Conservation (phyloP, 1,139 yeast species). For the Scheffersomyces lignicola region DNA sequence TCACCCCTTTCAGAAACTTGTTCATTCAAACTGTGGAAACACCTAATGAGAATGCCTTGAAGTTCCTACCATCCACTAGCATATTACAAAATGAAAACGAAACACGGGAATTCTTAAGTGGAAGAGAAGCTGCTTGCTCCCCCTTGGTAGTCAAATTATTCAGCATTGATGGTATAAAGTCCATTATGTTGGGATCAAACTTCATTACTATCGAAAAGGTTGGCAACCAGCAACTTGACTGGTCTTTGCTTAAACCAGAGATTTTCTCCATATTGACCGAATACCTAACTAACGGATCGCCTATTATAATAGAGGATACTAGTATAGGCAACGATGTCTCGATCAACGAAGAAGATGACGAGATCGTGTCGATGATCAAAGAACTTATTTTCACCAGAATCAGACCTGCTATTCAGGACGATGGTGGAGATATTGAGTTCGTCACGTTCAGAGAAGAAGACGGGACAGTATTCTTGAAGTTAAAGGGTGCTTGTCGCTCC, state of each 20-base stretch:
- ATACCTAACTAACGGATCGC: conserved; percentile 74
- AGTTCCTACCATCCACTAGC: conserved; percentile 46
- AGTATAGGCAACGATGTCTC: conserved; percentile 32
- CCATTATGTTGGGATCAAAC: conserved; percentile 55
- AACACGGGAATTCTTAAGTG: conserved; percentile 54
- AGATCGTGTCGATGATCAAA: conserved; percentile 85
- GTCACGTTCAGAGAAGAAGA: conserved; percentile 60
- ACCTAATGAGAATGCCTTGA: conserved; percentile 49
- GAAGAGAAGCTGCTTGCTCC: conserved; percentile 56
- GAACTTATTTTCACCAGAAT: conserved; percentile 92
- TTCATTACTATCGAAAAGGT: conserved; percentile 85
- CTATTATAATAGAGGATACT: conserved; percentile 43
- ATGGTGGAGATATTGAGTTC: conserved; percentile 82
- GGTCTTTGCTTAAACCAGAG: conserved; percentile 87
- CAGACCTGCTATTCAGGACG: conserved; percentile 90
- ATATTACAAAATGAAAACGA: conserved; percentile 41
- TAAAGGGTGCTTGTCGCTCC: conserved; percentile 79
- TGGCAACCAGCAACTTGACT: conserved; percentile 39
- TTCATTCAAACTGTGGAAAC: conserved; percentile 46
- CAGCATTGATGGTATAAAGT: conserved; percentile 50
- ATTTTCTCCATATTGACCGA: conserved; percentile 84
- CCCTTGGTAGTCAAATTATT: conserved; percentile 56
- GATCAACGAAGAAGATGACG: conserved; percentile 63
- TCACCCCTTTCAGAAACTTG: conserved; percentile 19
- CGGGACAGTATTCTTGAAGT: conserved; percentile 65